These are phyloP conservation scores for Leptographium radiaticola DNA, from an alignment of 2,329 filamentous ascomycete species.

Conservation along the genomic window DNA sequence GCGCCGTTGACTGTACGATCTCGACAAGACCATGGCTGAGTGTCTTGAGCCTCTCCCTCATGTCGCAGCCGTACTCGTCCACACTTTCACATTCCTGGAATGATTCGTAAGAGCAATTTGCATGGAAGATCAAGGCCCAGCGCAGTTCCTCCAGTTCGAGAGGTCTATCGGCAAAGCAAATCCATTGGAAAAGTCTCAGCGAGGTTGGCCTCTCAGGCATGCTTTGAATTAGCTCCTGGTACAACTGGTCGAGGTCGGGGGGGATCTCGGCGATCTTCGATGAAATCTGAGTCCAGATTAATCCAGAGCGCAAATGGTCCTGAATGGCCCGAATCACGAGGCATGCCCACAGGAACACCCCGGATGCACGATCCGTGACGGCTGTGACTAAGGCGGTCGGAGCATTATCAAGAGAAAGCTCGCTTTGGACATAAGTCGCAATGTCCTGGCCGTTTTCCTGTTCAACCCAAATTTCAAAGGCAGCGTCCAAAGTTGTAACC, in stretches of 20 bases:
- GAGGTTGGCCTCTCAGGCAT: slow-evolving; percentile 5
- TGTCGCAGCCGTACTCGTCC: neutral
- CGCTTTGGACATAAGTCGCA: neutral
- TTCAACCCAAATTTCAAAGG: neutral
- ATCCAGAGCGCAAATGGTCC: neutral
- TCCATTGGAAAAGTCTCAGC: slow-evolving; percentile 19
- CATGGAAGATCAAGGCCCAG: slow-evolving; percentile 19
- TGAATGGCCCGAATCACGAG: neutral
- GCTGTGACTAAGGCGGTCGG: neutral
- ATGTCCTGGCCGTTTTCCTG: neutral
- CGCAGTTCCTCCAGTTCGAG: slow-evolving; percentile 16
- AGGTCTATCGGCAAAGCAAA: slow-evolving; percentile 17
- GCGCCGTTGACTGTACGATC: too few species aligned
- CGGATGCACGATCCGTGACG: neutral
- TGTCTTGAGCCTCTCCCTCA: neutral
- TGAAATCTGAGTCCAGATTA: neutral
- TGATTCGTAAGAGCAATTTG: slow-evolving; percentile 11
- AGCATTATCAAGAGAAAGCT: neutral
- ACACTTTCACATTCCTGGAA: slow-evolving; percentile 9
- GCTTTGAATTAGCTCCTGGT: neutral
- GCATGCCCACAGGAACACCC: neutral
- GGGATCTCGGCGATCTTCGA: neutral
- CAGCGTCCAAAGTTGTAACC: slow-evolving; percentile 7
- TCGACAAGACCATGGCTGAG: neutral
- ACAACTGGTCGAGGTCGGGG: neutral